Evolutionary conservation across 345 rosid genomes (phyloP).

Genomic region (Murraya koenigii): DNA sequence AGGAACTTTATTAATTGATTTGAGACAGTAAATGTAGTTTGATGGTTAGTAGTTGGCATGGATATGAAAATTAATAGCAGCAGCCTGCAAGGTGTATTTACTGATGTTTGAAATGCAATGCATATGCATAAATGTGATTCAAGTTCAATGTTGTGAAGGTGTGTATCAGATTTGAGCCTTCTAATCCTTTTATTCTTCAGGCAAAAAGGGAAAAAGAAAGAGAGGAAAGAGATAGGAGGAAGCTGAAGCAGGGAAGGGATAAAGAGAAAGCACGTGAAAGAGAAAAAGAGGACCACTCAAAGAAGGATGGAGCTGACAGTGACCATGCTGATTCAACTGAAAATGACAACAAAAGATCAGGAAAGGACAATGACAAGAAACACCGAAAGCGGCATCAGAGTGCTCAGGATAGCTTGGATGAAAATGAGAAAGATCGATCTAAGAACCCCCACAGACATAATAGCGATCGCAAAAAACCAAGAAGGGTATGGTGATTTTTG

Average conservation of each 20-base stretch:
- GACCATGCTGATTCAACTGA: conserved; percentile 42
- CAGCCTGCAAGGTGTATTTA: neutral
- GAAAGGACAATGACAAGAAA: conserved; percentile 54
- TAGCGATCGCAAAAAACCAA: conserved; percentile 60
- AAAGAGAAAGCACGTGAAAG: conserved; percentile 61
- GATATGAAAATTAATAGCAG: neutral
- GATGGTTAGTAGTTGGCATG: neutral
- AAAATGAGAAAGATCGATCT: conserved; percentile 49
- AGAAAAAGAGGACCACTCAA: conserved; percentile 50
- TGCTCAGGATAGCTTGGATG: conserved; percentile 43
- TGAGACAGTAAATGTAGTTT: neutral
- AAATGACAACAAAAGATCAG: conserved; percentile 52
- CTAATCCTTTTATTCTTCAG: conserved; percentile 34
- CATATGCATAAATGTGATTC: neutral
- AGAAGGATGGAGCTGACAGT: conserved; percentile 49
- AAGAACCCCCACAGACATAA: conserved; percentile 52
- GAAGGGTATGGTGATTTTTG: conserved; percentile 42
- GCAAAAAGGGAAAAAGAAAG: conserved; percentile 66
- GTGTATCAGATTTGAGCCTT: neutral
- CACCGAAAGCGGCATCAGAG: conserved; percentile 56
- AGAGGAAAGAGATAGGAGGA: conserved; percentile 67
- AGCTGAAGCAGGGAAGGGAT: conserved; percentile 62
- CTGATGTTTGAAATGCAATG: neutral
- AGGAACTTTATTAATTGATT: neutral
- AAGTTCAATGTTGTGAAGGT: neutral